phyloP scores from a whole-genome alignment of 2,329 filamentous ascomycete genomes.

The Cordyceps pruinosa region DNA sequence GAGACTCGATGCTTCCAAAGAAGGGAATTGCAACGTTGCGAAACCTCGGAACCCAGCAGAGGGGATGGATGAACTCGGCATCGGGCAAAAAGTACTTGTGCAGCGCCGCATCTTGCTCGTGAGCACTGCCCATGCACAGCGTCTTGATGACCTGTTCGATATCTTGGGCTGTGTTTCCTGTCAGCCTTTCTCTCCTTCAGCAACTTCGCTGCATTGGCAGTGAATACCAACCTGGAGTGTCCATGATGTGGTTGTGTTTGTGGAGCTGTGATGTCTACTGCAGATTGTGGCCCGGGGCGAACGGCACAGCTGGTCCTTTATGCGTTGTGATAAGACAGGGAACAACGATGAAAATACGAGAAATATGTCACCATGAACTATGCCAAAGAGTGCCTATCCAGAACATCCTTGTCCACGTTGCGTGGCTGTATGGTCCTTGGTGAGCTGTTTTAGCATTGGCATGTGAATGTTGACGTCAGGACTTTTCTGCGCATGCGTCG shows the following conservation, averaged over 20 bases:
- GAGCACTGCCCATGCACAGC: conserved; percentile 60
- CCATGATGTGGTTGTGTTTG: conserved; percentile 25
- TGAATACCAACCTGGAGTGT: conserved; percentile 37
- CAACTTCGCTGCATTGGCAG: not conserved
- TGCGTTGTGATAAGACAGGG: not conserved
- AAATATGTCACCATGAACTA: not conserved
- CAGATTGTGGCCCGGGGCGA: not conserved
- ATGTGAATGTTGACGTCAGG: conserved; percentile 23
- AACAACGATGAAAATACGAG: not conserved
- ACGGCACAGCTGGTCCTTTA: not conserved
- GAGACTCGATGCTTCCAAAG: conserved; percentile 47
- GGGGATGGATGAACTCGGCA: conserved; percentile 70
- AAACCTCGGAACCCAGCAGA: conserved; percentile 61
- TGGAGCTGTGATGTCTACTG: not conserved
- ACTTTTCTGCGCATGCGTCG: not conserved
- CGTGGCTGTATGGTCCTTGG: not conserved
- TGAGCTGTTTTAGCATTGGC: not conserved
- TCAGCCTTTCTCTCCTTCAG: not conserved
- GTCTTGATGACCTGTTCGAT: conserved; percentile 59
- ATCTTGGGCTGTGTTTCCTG: conserved; percentile 26
- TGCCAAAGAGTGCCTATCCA: not conserved
- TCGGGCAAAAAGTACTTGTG: conserved; percentile 66
- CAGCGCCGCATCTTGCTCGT: conserved; percentile 58
- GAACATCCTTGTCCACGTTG: not conserved
- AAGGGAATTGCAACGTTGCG: conserved; percentile 34